Conservation (phyloP, 2,329 filamentous ascomycete species). For the Ceratocystis eucalypticola region DNA sequence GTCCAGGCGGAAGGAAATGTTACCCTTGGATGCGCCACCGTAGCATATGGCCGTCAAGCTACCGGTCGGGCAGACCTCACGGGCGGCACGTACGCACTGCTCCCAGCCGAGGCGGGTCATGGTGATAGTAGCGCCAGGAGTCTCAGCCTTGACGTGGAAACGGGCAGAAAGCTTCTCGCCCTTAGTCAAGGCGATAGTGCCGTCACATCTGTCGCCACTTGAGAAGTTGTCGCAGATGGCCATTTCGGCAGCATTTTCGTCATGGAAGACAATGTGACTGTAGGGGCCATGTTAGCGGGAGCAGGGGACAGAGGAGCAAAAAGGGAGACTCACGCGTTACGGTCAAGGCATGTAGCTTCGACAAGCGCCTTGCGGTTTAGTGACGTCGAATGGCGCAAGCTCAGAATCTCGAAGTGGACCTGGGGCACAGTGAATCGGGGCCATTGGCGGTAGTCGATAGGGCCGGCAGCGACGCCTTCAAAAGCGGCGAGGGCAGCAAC, state of each 20-base stretch:
- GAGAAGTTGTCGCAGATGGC: slow-evolving; percentile 40
- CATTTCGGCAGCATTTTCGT: slow-evolving; percentile 36
- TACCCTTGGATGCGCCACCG: slow-evolving; percentile 35
- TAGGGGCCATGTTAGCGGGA: slow-evolving; percentile 13
- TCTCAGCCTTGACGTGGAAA: slow-evolving; percentile 34
- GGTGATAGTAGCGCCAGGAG: slow-evolving; percentile 36
- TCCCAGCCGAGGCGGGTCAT: slow-evolving; percentile 41
- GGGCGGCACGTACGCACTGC: slow-evolving; percentile 39
- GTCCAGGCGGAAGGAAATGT: slow-evolving; percentile 32
- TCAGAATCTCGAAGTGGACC: slow-evolving; percentile 34
- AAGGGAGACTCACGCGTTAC: slow-evolving; percentile 27
- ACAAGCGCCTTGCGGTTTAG: slow-evolving; percentile 32
- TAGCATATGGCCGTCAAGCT: slow-evolving; percentile 35
- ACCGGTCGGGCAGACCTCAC: slow-evolving; percentile 37
- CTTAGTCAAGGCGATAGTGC: slow-evolving; percentile 31
- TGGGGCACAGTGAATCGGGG: slow-evolving; percentile 30
- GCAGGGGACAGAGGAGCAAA: background rate
- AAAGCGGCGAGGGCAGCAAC: slow-evolving; percentile 25
- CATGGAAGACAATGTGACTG: slow-evolving; percentile 34
- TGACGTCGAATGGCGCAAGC: slow-evolving; percentile 28
- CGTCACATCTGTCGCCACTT: slow-evolving; percentile 33
- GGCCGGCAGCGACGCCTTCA: slow-evolving; percentile 25
- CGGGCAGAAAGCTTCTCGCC: slow-evolving; percentile 35
- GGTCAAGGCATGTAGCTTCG: slow-evolving; percentile 31
- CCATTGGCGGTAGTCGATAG: slow-evolving; percentile 26